phyloP scores from a whole-genome alignment of 176 grass and related monocot genomes.

The Aegilops tauschii region DNA sequence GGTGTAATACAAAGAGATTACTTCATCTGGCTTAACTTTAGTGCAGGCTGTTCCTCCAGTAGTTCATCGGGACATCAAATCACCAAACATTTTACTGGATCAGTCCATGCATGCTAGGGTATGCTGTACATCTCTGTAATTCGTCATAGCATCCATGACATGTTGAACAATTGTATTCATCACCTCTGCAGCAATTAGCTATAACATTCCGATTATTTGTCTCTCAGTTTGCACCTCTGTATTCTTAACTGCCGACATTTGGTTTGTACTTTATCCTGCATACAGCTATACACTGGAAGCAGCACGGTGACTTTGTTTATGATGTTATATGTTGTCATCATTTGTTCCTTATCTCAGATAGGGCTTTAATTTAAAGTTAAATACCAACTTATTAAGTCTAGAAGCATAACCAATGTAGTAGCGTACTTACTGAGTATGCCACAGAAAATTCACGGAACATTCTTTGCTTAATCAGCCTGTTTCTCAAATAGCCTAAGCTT shows the following conservation, averaged over 20 bases:
- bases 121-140: conserved; percentile 34
- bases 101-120: conserved; percentile 87
- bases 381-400: not conserved
- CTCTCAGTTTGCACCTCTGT: not conserved
- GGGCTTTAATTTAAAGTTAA: not conserved
- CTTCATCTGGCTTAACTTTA: conserved; percentile 38
- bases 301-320: not conserved
- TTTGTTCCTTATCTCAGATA: not conserved
- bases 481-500: not conserved
- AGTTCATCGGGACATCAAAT: conserved; percentile 92
- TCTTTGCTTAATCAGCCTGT: not conserved
- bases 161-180: conserved; percentile 12
- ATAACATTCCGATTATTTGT: not conserved
- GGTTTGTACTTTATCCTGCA: conserved; percentile 17
- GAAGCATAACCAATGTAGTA: not conserved
- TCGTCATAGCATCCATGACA: not conserved
- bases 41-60: conserved; percentile 91
- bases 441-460: not conserved
- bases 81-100: conserved; percentile 92
- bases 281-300: conserved; percentile 4
- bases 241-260: not conserved
- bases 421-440: not conserved
- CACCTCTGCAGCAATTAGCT: not conserved
- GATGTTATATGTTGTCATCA: not conserved
- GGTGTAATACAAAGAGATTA: not conserved